phyloP scores from a whole-genome alignment of 1,284 basidiomycete species.

The Ceratobasidium papillatum region DNA sequence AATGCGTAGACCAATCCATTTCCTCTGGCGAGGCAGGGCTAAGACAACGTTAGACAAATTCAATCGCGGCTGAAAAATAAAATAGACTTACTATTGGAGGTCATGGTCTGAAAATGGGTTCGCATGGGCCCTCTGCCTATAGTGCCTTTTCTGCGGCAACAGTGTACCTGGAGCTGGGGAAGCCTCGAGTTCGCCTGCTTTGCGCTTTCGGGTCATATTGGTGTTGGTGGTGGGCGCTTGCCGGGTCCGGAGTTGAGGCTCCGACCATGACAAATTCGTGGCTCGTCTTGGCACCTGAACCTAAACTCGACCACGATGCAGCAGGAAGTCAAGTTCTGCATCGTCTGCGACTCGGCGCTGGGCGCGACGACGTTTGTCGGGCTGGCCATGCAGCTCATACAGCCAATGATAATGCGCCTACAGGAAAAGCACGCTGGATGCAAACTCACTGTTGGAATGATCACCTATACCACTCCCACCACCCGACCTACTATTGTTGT shows the following conservation, averaged over 20 bases:
- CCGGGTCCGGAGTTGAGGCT: not conserved
- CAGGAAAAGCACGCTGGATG: slow-evolving; percentile 27
- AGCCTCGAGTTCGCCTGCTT: slow-evolving; percentile 15
- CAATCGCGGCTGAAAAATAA: not conserved
- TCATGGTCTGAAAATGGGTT: slow-evolving; percentile 98
- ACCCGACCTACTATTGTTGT: slow-evolving; percentile 16
- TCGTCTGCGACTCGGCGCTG: slow-evolving; percentile 35
- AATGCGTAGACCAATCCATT: slow-evolving; percentile 89
- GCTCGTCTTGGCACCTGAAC: not conserved
- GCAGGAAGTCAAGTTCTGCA: slow-evolving; percentile 28
- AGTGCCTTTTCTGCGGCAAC: slow-evolving; percentile 84
- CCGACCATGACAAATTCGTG: not conserved
- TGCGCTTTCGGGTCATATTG: slow-evolving; percentile 26
- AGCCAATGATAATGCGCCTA: slow-evolving; percentile 17
- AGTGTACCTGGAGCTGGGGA: not conserved
- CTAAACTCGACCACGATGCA: slow-evolving; percentile 7
- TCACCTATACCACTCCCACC: slow-evolving; percentile 34
- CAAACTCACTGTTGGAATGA: slow-evolving; percentile 25
- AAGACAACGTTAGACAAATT: slow-evolving; percentile 15
- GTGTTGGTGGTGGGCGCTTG: too few species aligned
- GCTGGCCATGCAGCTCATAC: slow-evolving; percentile 27
- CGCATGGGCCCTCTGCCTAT: slow-evolving; percentile 96
- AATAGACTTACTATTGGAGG: slow-evolving; percentile 71
- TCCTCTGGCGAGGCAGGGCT: slow-evolving; percentile 77
- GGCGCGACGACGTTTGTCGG: slow-evolving; percentile 3